Conservation (phyloP, 2,329 filamentous ascomycete species). For the Botrytis tulipae region DNA sequence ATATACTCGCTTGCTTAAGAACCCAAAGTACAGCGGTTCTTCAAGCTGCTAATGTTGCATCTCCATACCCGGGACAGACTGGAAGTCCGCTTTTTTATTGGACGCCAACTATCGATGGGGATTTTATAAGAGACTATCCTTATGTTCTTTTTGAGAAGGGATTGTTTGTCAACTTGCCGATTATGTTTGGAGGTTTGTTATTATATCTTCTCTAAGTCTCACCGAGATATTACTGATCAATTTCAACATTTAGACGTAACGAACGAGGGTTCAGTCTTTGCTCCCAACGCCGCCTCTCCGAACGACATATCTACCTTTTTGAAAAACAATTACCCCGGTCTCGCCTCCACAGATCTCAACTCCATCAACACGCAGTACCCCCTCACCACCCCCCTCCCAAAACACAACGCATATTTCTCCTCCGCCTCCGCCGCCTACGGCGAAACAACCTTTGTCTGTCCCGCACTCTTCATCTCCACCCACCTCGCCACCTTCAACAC, state of each 20-base stretch:
- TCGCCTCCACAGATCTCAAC: conserved; percentile 35
- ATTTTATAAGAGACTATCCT: conserved; percentile 43
- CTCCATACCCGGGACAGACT: conserved; percentile 41
- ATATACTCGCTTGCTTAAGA: conserved; percentile 42
- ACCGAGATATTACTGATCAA: background rate
- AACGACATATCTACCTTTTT: conserved; percentile 40
- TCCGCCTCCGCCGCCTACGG: conserved; percentile 45
- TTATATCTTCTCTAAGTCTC: background rate
- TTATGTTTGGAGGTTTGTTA: conserved; percentile 41
- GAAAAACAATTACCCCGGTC: conserved; percentile 40
- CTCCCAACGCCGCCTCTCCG: conserved; percentile 39
- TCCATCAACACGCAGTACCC: conserved; percentile 39
- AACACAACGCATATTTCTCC: conserved; percentile 41
- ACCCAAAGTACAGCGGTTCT: conserved; percentile 40
- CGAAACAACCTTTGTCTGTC: conserved; percentile 50
- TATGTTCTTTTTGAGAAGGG: conserved; percentile 41
- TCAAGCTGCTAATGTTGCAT: conserved; percentile 41
- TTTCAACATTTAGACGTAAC: conserved; percentile 39
- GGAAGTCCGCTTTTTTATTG: conserved; percentile 42
- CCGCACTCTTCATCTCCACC: conserved; percentile 44
- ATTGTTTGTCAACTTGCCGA: conserved; percentile 43
- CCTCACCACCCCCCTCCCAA: conserved; percentile 35
- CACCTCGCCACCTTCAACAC: conserved; percentile 35
- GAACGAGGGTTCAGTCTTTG: conserved; percentile 60
- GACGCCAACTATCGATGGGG: conserved; percentile 44